Base-by-base conservation (phyloP, 306 rosid genomes). In the Vigna mungo region DNA sequence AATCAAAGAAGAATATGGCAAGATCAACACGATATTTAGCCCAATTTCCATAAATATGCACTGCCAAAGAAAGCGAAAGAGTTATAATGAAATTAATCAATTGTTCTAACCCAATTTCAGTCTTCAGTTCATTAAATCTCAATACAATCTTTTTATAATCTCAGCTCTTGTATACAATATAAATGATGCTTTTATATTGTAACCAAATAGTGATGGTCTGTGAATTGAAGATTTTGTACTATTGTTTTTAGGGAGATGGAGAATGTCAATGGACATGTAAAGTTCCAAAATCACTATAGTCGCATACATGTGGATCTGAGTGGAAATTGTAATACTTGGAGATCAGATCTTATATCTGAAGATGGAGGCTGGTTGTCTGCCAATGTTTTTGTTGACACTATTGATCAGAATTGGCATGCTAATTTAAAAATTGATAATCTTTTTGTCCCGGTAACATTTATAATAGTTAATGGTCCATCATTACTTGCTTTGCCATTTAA, bases 351-450 rank as follows among this genome's bases (percentile, higher is more conserved):
- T 58, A 68, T 47, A 67, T 84, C 94, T 32, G 93, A 86, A 86
- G 96, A 94, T 85, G 98, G 97, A 72, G 98, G 98, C 81, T 89
- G 97, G 94, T 81, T 94, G 89, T 90, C 97, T 74, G 88, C 90
- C 20, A 87, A 90, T 92, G 91, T 94, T 80, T 94, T 90, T 86
- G 93, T 90, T 76, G 98, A 94, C 80, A 87, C 30, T 78, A 61
- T 89, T 74, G 97, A 94, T 83, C 98, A 90, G 83, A 89, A 87
- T 84, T 94, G 98, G 97, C 98, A 94, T 69, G 89, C 91, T 61
- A 92, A 94, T 83, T 72, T 94, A 25, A 94, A 94, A 88, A 48
- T 89, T 78, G 92, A 78, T 43, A 89, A 90, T 88, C 81, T 94
- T 61, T 94, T 84, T 85, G 96, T 86, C 74, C 94, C 96, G 96